Base-by-base conservation (phyloP, 2,329 filamentous ascomycete genomes). In the Epichloe amarillans region DNA sequence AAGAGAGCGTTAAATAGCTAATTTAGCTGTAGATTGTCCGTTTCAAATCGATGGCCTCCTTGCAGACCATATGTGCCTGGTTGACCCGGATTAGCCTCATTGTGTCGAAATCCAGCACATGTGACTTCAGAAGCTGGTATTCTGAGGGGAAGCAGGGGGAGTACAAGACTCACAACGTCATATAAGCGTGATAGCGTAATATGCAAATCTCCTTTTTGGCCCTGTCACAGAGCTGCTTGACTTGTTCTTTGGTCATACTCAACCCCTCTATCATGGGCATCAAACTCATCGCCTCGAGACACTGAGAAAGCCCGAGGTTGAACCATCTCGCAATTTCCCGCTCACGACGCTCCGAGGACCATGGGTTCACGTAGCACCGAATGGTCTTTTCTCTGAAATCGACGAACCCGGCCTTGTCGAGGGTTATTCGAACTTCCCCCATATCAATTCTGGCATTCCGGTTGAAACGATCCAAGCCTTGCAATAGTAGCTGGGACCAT, bases 271-370 rank as follows among this genome's bases (percentile, higher is more conserved):
- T 83, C 61, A 96, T 75, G 7, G 89, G 84, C 37, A 77, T 84
- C 60, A 93, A 66, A 56, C 83, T 84, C 59, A 94, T 72, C 12
- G 83, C 81, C 58, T 88, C 79, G 47, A 94, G 68, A 26, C 85
- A 84, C 61, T 86, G 80, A 11, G 77, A 82, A 57, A 95, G 72
- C 39, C 82, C 83, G 23, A 91, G 71, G 61, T 91, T 89, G 68
- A 94, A 95, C 86, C 87, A 95, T 52, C 82, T 75, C 33, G 86
- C 88, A 49, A 89, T 75, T 43, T 84, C 77, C 26, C 26, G 54
- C 80, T 82, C 57, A 82, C 74, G 55, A 80, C 73, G 26, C 75
- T 87, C 80, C 26, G 70, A 65, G 52, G 80, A 77, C 84, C 86
- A 91, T 23, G 82, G 80, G 61, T 84, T 91, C 61, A 88, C 74